These are phyloP conservation scores for Hymenochaete sp. DNA, from an alignment of 1,284 basidiomycete species.

Conservation along the genomic window DNA sequence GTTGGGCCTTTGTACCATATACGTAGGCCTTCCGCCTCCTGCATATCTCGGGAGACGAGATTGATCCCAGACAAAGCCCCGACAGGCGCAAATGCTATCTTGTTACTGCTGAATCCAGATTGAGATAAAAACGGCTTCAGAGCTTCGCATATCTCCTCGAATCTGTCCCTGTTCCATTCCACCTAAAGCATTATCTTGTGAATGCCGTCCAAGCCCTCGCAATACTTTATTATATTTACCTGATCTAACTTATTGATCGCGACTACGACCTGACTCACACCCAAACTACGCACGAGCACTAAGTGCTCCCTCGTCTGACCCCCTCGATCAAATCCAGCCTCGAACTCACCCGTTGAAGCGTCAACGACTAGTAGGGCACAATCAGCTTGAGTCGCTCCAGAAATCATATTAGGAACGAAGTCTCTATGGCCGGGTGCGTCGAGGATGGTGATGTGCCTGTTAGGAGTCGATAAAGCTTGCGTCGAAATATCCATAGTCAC, in stretches of 20 bases:
- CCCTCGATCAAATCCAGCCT: slow-evolving; percentile 88
- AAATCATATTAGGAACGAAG: slow-evolving; percentile 99
- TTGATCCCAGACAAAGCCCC: slow-evolving; percentile 90
- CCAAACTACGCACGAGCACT: slow-evolving; percentile 84
- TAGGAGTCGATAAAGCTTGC: slow-evolving; percentile 71
- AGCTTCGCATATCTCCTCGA: slow-evolving; percentile 72
- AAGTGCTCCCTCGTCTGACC: slow-evolving; percentile 98
- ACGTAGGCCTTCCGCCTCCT: slow-evolving; percentile 40
- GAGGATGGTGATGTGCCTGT: slow-evolving; percentile 81
- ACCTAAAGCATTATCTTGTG: slow-evolving; percentile 43
- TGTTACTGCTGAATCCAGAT: slow-evolving; percentile 76
- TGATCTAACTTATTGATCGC: slow-evolving; percentile 94
- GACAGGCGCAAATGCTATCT: slow-evolving; percentile 82
- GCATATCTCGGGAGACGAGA: slow-evolving; percentile 46
- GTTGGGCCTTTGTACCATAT: slow-evolving; percentile 86
- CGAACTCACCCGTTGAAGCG: slow-evolving; percentile 85
- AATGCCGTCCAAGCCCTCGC: not conserved
- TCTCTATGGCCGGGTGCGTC: slow-evolving; percentile 97
- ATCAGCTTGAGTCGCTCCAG: slow-evolving; percentile 94
- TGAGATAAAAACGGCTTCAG: slow-evolving; percentile 80
- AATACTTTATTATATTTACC: slow-evolving; percentile 33
- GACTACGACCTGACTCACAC: slow-evolving; percentile 89
- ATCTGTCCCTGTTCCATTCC: slow-evolving; percentile 74
- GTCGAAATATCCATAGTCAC: slow-evolving; percentile 97
- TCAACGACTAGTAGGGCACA: slow-evolving; percentile 95